Evolutionary conservation across 257 asterid species (phyloP), one percentile per base, ranked within the genome.

Genomic region (Primulina tabacum): DNA sequence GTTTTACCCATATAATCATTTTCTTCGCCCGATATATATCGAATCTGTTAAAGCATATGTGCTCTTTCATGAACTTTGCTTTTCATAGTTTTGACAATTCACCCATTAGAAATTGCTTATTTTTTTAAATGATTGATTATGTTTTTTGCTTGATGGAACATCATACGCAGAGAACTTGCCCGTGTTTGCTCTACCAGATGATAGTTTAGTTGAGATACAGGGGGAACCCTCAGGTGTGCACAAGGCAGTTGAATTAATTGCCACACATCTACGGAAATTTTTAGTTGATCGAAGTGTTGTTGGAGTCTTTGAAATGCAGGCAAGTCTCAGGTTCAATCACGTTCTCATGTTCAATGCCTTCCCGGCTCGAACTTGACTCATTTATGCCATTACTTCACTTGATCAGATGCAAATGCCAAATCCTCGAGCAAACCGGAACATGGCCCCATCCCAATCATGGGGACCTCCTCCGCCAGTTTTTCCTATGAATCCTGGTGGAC

Each of bases 151-250:
- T 70, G n/a, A 56, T 74, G 77, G 29, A 62, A 71, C 62, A 61
- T 30, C 75, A 26, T 73, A 59, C 70, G 78, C 96, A 92, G 98
- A 84, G 75, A 80, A 87, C 81, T 81, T 92, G 69, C 98, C 98
- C 2, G 71, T 82, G 24, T 85, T 85, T 82, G 98, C 97, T 69
- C 77, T 92, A 68, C 84, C 88, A 11, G 97, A 92, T 65, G 97
- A 92, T 74, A 90, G 92, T 74, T 83, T 92, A 76, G 96, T 92
- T 76, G 98, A 90, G 89, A 84, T 92, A 81, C 95, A 86, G 77
- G 98, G 98, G 79, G 95, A 88, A 65, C 86, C 97, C 57, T 81
- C 85, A 30, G 88, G 87, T 16, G 72, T 83, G 80, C 89, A 85
- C 33, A 90, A 85, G 84, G 98, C 95, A 32, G 86, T 90, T 70